Percentiles rank a stretch among this genome's conserved stretches.
These are phyloP conservation scores for Pneumocystis oryctolagi DNA, from an alignment of 1,139 yeast genomes.

Conservation along the genomic window DNA sequence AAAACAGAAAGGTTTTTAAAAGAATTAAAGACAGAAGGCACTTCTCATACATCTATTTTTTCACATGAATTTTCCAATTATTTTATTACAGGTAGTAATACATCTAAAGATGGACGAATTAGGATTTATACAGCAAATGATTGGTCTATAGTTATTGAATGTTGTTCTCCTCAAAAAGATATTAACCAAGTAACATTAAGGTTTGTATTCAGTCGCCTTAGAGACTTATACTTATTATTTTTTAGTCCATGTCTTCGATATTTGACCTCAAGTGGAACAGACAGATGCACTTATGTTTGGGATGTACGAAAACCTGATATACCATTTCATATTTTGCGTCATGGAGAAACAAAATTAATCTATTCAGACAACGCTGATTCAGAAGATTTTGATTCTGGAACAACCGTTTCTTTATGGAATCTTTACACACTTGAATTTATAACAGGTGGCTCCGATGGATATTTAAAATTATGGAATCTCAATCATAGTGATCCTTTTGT, in stretches of 20 bases:
- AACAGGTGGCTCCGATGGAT: slow-evolving; percentile 9
- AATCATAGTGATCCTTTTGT: slow-evolving; percentile 2
- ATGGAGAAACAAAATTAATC: slow-evolving; percentile 5
- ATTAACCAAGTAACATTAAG: slow-evolving; percentile 5
- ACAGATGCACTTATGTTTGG: slow-evolving; percentile 4
- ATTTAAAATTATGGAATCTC: slow-evolving; percentile 6
- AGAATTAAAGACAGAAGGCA: background rate
- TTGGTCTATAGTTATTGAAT: background rate
- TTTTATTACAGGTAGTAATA: slow-evolving; percentile 5
- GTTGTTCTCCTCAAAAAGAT: slow-evolving; percentile 6
- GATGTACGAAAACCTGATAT: slow-evolving; percentile 5
- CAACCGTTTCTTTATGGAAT: slow-evolving; percentile 5
- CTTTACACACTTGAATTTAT: slow-evolving; percentile 1
- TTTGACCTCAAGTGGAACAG: slow-evolving; percentile 9
- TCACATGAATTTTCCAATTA: background rate
- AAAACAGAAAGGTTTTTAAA: background rate
- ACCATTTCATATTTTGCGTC: slow-evolving; percentile 3
- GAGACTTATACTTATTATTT: background rate
- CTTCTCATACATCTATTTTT: slow-evolving; percentile 5
- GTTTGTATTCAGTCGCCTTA: background rate
- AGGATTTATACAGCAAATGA: slow-evolving; percentile 3
- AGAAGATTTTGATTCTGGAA: slow-evolving; percentile 9
- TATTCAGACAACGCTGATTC: slow-evolving; percentile 3
- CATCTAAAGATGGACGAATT: background rate
- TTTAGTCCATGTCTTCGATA: slow-evolving; percentile 3